Evolutionary conservation across 2,329 filamentous ascomycete genomes (phyloP).

Genomic region (Neocatenulostroma microsporum): DNA sequence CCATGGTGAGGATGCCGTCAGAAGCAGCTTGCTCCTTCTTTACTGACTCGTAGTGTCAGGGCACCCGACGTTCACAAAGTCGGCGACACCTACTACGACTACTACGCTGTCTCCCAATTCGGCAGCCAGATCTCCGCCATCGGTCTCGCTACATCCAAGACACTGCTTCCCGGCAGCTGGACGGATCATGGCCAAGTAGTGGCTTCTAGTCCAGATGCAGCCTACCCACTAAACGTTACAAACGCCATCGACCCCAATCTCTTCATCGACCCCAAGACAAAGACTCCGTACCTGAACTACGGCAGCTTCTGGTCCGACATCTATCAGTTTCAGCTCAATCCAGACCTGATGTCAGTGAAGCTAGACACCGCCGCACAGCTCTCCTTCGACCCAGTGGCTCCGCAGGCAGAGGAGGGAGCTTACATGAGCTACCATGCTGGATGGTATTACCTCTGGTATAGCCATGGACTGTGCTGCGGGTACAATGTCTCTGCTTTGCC

Average conservation of each 20-base stretch:
- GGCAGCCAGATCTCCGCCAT: constrained; percentile 56
- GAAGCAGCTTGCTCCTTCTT: no score
- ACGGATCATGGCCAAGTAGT: constrained; percentile 44
- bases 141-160: constrained; percentile 45
- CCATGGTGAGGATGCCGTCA: constrained; percentile 1
- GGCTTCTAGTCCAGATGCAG: constrained; percentile 44
- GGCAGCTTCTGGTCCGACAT: constrained; percentile 63
- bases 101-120: constrained; percentile 57
- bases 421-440: constrained; percentile 1
- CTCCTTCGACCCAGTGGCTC: background rate
- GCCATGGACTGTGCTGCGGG: background rate
- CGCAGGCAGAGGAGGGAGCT: background rate
- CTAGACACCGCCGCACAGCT: constrained; percentile 1
- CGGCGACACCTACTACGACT: constrained; percentile 52
- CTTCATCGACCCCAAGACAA: constrained; percentile 29
- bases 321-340: constrained; percentile 38
- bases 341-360: background rate
- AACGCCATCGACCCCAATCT: constrained; percentile 46
- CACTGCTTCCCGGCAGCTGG: constrained; percentile 50
- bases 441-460: constrained; percentile 2
- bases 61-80: constrained; percentile 57
- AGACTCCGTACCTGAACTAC: constrained; percentile 51
- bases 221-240: constrained; percentile 31
- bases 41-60: constrained; percentile 33
- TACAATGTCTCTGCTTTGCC: background rate